phyloP scores from a whole-genome alignment of 345 rosid species.

The Orychophragmus violaceus region DNA sequence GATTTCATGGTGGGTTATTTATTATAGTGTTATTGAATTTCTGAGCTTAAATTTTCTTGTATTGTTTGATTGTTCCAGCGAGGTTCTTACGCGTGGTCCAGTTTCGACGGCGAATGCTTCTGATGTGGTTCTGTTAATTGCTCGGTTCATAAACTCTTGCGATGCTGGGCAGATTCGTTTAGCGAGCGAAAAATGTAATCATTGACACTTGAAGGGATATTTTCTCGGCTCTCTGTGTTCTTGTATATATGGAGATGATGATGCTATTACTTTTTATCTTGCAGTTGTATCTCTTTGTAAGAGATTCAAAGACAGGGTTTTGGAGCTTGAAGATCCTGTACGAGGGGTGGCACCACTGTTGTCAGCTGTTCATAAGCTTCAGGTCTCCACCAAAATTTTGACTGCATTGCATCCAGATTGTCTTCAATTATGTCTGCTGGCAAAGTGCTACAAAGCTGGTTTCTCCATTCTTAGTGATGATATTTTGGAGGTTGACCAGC shows the following conservation, averaged over 20 bases:
- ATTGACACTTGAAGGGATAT: background rate
- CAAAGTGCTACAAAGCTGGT: constrained; percentile 75
- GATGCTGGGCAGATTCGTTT: constrained; percentile 63
- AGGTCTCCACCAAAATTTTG: constrained; percentile 62
- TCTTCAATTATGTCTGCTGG: constrained; percentile 76
- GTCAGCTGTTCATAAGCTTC: constrained; percentile 68
- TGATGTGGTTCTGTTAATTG: constrained; percentile 34
- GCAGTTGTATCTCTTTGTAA: constrained; percentile 70
- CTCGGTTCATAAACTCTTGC: constrained; percentile 63
- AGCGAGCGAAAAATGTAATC: constrained; percentile 70
- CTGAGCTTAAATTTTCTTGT: background rate
- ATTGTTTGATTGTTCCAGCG: constrained; percentile 37
- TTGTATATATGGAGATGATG: background rate
- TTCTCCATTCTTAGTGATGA: constrained; percentile 77
- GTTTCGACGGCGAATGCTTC: constrained; percentile 46
- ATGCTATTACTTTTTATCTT: constrained; percentile 9
- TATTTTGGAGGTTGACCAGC: constrained; percentile 81
- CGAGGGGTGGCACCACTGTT: constrained; percentile 74
- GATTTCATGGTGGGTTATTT: background rate
- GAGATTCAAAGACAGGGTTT: constrained; percentile 74
- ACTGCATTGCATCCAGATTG: constrained; percentile 83
- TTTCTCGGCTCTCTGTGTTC: background rate
- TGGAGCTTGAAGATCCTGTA: constrained; percentile 54
- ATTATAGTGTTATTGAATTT: background rate
- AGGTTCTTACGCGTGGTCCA: constrained; percentile 41